Conservation (phyloP, 495 filamentous ascomycete genomes). For the Neurospora sp. region DNA sequence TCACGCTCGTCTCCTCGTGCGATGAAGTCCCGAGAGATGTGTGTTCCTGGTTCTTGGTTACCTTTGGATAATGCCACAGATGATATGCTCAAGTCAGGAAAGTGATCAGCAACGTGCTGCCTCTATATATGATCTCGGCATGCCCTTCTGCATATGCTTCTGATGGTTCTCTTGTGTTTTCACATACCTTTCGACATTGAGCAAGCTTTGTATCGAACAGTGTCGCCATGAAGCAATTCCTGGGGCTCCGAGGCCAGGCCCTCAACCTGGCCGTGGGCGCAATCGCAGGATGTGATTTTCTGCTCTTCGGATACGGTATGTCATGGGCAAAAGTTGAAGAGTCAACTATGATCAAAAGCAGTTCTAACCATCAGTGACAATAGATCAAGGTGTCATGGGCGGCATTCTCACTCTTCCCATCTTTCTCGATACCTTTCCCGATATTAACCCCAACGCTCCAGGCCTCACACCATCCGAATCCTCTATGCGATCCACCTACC, state of each 20-base stretch:
- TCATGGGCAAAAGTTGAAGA: background rate
- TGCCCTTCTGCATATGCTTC: background rate
- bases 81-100: background rate
- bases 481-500: conserved; percentile 41
- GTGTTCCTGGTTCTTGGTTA: background rate
- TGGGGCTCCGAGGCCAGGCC: conserved; percentile 55
- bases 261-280: conserved; percentile 59
- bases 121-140: background rate
- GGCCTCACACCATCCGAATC: conserved; percentile 19
- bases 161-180: background rate
- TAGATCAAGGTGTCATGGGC: conserved; percentile 47
- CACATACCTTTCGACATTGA: background rate
- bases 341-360: background rate
- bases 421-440: conserved; percentile 46
- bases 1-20: background rate
- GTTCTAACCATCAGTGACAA: background rate
- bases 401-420: conserved; percentile 46
- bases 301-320: conserved; percentile 39
- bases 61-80: background rate
- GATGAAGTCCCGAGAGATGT: background rate
- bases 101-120: background rate
- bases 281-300: conserved; percentile 61
- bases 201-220: background rate
- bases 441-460: conserved; percentile 37
- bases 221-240: conserved; percentile 36